Evolutionary conservation across 371 early-diverging fungal species (phyloP).

Genomic region (Mucor plumbeus): DNA sequence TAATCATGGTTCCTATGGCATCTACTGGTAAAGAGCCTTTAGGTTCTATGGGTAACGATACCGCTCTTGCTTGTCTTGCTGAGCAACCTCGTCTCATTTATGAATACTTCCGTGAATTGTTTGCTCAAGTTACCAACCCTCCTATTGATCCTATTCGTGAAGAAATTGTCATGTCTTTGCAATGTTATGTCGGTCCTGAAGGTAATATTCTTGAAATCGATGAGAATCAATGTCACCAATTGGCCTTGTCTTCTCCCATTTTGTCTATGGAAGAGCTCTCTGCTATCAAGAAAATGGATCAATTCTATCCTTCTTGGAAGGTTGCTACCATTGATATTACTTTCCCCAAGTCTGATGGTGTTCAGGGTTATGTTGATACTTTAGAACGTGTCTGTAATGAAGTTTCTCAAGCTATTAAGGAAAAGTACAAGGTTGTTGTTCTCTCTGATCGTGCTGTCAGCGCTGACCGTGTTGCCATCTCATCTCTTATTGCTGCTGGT

Average conservation of each 20-base stretch:
- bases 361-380: conserved; percentile 74
- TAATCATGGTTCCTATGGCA: conserved; percentile 87
- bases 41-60: conserved; percentile 98
- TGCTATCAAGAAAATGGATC: conserved; percentile 73
- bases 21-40: conserved; percentile 92
- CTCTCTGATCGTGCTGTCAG: conserved; percentile 79
- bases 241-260: conserved; percentile 85
- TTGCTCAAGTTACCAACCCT: conserved; percentile 97
- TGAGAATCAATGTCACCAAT: conserved; percentile 76
- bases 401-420: conserved; percentile 79
- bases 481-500: conserved; percentile 89
- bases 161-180: conserved; percentile 95
- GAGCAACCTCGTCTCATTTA: conserved; percentile 87
- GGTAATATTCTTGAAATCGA: conserved; percentile 91
- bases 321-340: conserved; percentile 89
- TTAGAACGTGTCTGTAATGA: conserved; percentile 88
- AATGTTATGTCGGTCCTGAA: conserved; percentile 94
- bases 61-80: conserved; percentile 92
- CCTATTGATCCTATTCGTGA: conserved; percentile 99
- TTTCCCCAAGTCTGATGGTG: conserved; percentile 76
- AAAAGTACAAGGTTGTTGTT: conserved; percentile 82
- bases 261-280: conserved; percentile 82
- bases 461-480: conserved; percentile 83
- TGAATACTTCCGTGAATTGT: conserved; percentile 96
- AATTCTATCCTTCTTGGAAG: conserved; percentile 73